Base-by-base conservation (phyloP, 1,284 basidiomycete species). In the Xerocomus alliaceus region DNA sequence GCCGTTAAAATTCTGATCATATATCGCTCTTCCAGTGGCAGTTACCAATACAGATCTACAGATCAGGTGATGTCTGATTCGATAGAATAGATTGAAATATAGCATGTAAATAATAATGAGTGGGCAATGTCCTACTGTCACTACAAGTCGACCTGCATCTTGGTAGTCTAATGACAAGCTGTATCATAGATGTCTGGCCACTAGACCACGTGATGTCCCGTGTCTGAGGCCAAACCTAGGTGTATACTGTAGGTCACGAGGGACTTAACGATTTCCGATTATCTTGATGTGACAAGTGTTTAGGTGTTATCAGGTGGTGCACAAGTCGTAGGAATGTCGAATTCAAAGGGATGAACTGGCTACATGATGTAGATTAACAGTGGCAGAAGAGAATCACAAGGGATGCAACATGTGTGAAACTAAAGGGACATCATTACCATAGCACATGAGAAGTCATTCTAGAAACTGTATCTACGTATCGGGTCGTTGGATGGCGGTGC, bases 381-480 rank as follows among this genome's bases (percentile, higher is more conserved):
- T 11, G 34, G 31, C 6, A 26, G 35, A 32, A 29, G 13, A 18
- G 34, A 35, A 41, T 5, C 35, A 34, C 37, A 28, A 29, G 29
- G n/a, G 22, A 41, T 66, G 56, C 24, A 54, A 65, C 68, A 70
- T 68, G 31, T 32, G 13, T 44, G 35, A 60, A 34, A 65, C 35
- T 31, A 64, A 37, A 39, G n/a, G n/a, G n/a, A 20, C 32, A 34
- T 32, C 18, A 28, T 26, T 35, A 41, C 29, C 49, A 47, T 48
- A 65, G 22, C 39, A 41, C 46, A 31, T 52, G 39, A 60, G 42
- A 56, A 6, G 54, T 58, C 28, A 22, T 35, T 68, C 56, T 54
- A 63, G 41, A 37, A 29, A 37, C 41, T n/a, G 46, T 42, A 34
- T 72, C 65, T 57, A 62, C 29, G 47, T 18, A 17, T 17, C 17